These are phyloP conservation scores for Fusarium abutilonis DNA, from an alignment of 2,329 filamentous ascomycete species.

Conservation along the genomic window DNA sequence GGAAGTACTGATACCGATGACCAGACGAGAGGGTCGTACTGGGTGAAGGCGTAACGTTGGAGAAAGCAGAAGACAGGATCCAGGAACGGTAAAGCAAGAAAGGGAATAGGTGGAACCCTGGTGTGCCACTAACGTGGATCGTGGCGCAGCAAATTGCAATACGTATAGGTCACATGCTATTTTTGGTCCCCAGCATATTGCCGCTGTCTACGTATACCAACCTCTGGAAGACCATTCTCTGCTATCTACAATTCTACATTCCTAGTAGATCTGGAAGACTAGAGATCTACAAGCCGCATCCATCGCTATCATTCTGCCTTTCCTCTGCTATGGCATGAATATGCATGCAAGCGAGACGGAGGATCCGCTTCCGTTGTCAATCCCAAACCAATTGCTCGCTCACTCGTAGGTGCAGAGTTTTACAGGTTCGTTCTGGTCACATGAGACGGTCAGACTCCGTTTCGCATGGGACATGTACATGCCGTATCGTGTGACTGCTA, in stretches of 20 bases:
- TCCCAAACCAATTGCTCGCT: slow-evolving; percentile 3
- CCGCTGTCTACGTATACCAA: slow-evolving; percentile 3
- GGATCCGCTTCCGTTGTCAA: slow-evolving; percentile 18
- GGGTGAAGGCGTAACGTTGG: slow-evolving; percentile 27
- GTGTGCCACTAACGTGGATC: slow-evolving; percentile 24
- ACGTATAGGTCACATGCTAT: slow-evolving; percentile 25
- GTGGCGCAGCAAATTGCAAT: slow-evolving; percentile 31
- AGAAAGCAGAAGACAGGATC: slow-evolving; percentile 12
- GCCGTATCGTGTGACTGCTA: slow-evolving; percentile 30
- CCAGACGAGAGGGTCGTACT: slow-evolving; percentile 28
- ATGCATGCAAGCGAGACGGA: slow-evolving; percentile 30
- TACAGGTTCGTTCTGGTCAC: slow-evolving; percentile 33
- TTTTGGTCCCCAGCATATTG: slow-evolving; percentile 38
- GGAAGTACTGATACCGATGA: slow-evolving; percentile 39
- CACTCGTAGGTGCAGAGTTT: slow-evolving; percentile 15
- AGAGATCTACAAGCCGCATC: slow-evolving; percentile 3
- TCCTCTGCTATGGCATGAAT: slow-evolving; percentile 25
- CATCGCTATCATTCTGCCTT: slow-evolving; percentile 30
- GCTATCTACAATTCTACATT: background rate
- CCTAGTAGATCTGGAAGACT: slow-evolving; percentile 16
- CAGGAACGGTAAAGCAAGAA: slow-evolving; percentile 12
- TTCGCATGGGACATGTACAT: slow-evolving; percentile 9
- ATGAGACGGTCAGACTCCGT: slow-evolving; percentile 28
- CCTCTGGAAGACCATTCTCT: slow-evolving; percentile 3
- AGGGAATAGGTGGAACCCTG: slow-evolving; percentile 2